A percentile compares a stretch with the other conserved stretches of the same genome.
Conservation (phyloP, 768 basidiomycete species). For the Calocybe indica region DNA sequence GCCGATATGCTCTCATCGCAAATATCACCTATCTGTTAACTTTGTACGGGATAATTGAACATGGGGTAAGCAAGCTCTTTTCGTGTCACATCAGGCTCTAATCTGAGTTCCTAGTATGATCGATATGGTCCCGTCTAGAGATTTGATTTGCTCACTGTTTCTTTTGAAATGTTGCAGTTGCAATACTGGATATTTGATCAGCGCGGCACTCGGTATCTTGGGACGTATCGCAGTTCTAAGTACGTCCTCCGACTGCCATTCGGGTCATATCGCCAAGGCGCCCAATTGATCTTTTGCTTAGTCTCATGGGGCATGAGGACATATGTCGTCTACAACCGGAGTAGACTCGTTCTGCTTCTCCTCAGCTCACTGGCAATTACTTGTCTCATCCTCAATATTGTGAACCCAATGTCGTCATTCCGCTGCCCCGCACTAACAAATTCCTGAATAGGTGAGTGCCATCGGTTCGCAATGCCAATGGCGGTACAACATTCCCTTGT, state of each 20-base stretch:
- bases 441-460: no score
- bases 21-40: conserved; percentile 20
- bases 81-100: neutral
- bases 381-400: conserved; percentile 7
- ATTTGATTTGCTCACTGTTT: no score
- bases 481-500: no score
- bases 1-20: conserved; percentile 20
- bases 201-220: conserved; percentile 5
- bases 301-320: conserved; percentile 14
- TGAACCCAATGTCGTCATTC: conserved; percentile 1
- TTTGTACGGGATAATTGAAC: conserved; percentile 9
- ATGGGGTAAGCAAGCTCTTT: conserved; percentile 3
- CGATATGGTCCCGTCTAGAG: neutral
- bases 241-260: conserved; percentile 1
- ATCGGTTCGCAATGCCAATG: no score
- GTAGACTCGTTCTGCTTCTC: conserved; percentile 5
- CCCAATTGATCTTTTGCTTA: neutral
- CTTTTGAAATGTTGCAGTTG: conserved; percentile 3
- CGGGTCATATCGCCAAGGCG: neutral
- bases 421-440: neutral
- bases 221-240: conserved; percentile 14
- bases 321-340: conserved; percentile 13
- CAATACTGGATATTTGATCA: conserved; percentile 8
- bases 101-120: conserved; percentile 1
- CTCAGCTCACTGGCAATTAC: conserved; percentile 9